Evolutionary conservation across 306 rosid genomes (phyloP), one percentile per base, ranked within the genome.

Genomic region (Vachellia pachyceras): DNA sequence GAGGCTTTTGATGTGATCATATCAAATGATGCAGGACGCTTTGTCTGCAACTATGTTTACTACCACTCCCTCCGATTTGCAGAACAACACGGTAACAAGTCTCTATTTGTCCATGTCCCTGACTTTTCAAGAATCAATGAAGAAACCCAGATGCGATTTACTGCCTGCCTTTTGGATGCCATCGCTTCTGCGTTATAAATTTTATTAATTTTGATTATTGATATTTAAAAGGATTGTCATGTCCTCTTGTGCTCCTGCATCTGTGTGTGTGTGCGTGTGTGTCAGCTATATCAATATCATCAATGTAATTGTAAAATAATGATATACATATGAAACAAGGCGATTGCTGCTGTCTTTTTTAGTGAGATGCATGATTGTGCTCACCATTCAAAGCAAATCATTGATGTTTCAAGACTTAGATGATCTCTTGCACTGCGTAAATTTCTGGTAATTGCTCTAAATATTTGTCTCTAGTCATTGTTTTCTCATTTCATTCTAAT

Each of bases 41-140:
- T 90, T 42, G 97, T 94, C 75, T 94, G 98, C 91, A 94, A 92
- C 69, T 94, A 94, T 70, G 92, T 92, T 41, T 94, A 92, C 75
- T 91, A 94, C 65, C 90, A 91, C 35, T 94, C 98, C 66, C 98
- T 92, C 69, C 88, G 90, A 20, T 91, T 86, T 25, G 97, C 95
- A 1, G 97, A 92, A 79, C 90, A 90, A 86, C 91, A 90, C 81
- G 97, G 97, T 80, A 93, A 86, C 87, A 92, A 89, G 81, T 90
- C 97, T 73, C 80, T 90, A 33, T 95, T 95, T 81, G 98, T 92
- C 71, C 98, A 95, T 66, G 92, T 91, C 18, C 98, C 97, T 12
- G 91, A 86, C 37, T 92, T 94, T 65, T 84, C 94, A 3, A 94
- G 89, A 80, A 85, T 92, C 5, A 79, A 92, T 35, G 88, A 92